Evolutionary conservation across 345 rosid genomes (phyloP), one percentile per base, ranked within the genome.

Genomic region (Gossypium turneri): DNA sequence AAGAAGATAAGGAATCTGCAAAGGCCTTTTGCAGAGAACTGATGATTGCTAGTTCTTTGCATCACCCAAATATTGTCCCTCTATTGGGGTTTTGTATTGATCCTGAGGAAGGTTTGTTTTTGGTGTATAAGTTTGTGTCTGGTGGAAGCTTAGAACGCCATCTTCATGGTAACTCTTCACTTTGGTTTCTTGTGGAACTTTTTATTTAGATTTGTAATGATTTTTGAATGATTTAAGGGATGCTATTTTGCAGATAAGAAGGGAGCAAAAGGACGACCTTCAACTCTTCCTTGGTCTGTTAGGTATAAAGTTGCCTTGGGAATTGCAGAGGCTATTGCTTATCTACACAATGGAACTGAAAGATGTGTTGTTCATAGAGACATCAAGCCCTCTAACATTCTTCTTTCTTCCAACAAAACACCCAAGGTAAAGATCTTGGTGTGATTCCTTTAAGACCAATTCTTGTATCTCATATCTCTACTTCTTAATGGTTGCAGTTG

Each of bases 41-140:
- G 87, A 94, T 92, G 97, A 94, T 92, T 85, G 97, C 97, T 38
- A 91, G 94, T 83, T 94, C 98, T 78, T 92, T 94, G 80, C 82
- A 85, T 66, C 77, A 80, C 81, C 83, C 83, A 60, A 88, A 92
- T 67, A 81, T 91, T 55, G 97, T 89, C 19, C 98, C 97, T 44
- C 90, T 94, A 75, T 72, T 91, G 75, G 98, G 97, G 34, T 94
- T 88, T 44, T 94, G 98, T 83, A 92, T 94, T 20, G 95, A 92
- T 81, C 89, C 88, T 2, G 93, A 92, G 34, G 92, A 94, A 79
- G 97, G 97, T 24, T 80, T 91, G 86, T 92, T 92, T 87, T 82
- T 94, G 89, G 97, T 92, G 51, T 94, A 94, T 80, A 91, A 86
- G 85, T 91, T 82, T 81, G 97, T 94, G 55, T 92, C 97, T 20